Percentiles rank a stretch among this genome's conserved stretches.
phyloP scores from a whole-genome alignment of 2,329 filamentous ascomycete genomes.

The Juglanconis sp. region DNA sequence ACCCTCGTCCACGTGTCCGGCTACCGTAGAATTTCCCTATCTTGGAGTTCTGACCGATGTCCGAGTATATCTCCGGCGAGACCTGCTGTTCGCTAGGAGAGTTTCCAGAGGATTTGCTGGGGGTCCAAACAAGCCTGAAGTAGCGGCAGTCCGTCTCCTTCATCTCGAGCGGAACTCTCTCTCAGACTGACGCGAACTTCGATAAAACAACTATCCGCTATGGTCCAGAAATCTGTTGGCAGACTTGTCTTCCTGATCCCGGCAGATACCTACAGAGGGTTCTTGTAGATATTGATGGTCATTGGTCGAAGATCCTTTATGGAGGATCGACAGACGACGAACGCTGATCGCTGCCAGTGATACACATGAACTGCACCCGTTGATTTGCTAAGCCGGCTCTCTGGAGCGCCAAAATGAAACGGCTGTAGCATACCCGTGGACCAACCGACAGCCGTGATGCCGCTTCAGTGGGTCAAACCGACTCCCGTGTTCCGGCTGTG shows the following conservation, averaged over 20 bases:
- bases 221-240: too few species aligned
- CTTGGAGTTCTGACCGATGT: not conserved
- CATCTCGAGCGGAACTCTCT: not conserved
- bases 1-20: not conserved
- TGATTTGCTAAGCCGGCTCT: not conserved
- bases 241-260: not conserved
- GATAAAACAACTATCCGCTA: too few species aligned
- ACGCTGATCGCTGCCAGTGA: slow-evolving; percentile 2
- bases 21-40: not conserved
- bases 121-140: not conserved
- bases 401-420: slow-evolving; percentile 10
- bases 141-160: not conserved
- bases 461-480: slow-evolving; percentile 12
- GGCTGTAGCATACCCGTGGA: slow-evolving; percentile 7
- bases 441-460: slow-evolving; percentile 12
- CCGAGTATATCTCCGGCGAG: not conserved
- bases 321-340: slow-evolving; percentile 4
- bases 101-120: not conserved
- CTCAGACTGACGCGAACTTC: not conserved
- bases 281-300: not conserved
- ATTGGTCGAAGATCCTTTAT: not conserved
- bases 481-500: slow-evolving; percentile 9
- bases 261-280: not conserved
- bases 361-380: not conserved
- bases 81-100: not conserved